Evolutionary conservation across 2,329 filamentous ascomycete genomes (phyloP), one percentile per base, ranked within the genome.

Genomic region (Colletotrichum plurivorum): DNA sequence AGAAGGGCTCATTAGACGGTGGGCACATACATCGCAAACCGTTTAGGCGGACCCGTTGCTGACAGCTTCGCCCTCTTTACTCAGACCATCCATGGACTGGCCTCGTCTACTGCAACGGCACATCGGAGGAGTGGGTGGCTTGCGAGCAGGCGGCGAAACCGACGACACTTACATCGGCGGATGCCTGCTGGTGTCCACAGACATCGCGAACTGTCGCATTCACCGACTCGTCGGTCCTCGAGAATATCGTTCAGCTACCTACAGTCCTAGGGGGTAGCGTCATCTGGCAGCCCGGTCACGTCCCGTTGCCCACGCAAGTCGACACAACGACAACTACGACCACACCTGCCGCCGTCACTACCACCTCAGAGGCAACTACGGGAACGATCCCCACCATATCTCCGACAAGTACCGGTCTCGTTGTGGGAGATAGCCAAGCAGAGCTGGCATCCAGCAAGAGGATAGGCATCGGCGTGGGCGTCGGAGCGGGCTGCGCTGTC

Each of bases 71-170:
- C 0, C 2, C 25, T 13, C 6, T 7, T 9, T 2, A 9, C 1
- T 31, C 45, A 71, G 68, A 69, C 39, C 69, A 75, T 49, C 73
- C 76, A 10, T 82, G 80, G 79, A 63, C 77, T 7, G 79, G 77
- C 1, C 75, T 81, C 16, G 75, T 75, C 1, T 79, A 77, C 71
- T 81, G 79, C 73, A 77, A 80, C 64, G 73, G 73, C 71, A 76
- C 73, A 3, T 74, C 74, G 2, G 67, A 76, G 31, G 61, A 76
- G 63, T 81, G 80, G 76, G 71, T 77, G 16, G 75, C 74, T 20
- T 81, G 80, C 69, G 68, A 71, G 16, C 78, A 80, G 55, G 69
- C 69, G 2, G 67, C 46, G 48, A 60, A 67, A 7, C 69, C 75
- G 0, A 53, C 59, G 3, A 74, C 75, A 5, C 64, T 77, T 16